A percentile compares a stretch with the other conserved stretches of the same genome.
These are phyloP conservation scores for Euphorbia tirucalli DNA, from an alignment of 345 rosid genomes.

Conservation along the genomic window DNA sequence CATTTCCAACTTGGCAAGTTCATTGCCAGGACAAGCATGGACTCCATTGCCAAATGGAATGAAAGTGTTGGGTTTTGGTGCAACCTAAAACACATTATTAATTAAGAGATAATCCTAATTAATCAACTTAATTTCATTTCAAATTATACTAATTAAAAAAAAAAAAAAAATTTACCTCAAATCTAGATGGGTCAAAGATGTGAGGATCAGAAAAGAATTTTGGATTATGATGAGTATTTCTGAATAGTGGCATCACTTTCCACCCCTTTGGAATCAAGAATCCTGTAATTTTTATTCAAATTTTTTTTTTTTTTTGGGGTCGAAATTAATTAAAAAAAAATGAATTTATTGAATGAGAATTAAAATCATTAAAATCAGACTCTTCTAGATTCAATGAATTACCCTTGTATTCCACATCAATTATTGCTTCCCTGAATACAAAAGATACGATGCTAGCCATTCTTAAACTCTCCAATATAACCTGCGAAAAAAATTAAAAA, in stretches of 20 bases:
- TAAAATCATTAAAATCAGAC: neutral
- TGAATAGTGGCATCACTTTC: constrained; percentile 97
- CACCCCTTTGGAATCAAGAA: constrained; percentile 91
- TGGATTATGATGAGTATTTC: constrained; percentile 89
- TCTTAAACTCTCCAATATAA: constrained; percentile 62
- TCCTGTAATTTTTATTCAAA: constrained; percentile 34
- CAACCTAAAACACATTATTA: constrained; percentile 34
- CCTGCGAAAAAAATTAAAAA: constrained; percentile 26
- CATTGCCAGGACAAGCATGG: constrained; percentile 91
- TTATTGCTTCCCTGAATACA: constrained; percentile 68
- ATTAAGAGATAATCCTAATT: neutral
- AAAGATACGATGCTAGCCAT: constrained; percentile 77
- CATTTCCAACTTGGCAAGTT: constrained; percentile 87
- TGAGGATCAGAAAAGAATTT: constrained; percentile 71
- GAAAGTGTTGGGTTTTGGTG: constrained; percentile 76
- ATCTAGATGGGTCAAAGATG: constrained; percentile 80
- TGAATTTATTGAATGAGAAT: neutral
- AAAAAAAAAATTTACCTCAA: constrained; percentile 58
- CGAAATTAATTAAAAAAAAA: too few species aligned
- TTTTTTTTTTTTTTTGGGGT: neutral
- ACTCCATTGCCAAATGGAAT: constrained; percentile 96
- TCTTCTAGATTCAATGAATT: constrained; percentile 8
- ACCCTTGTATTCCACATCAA: constrained; percentile 79
- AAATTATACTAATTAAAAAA: too few species aligned
- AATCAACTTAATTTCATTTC: neutral